Evolutionary conservation across 2,329 filamentous ascomycete genomes (phyloP), one percentile per base, ranked within the genome.

Genomic region (Thielaviopsis ethacetica): DNA sequence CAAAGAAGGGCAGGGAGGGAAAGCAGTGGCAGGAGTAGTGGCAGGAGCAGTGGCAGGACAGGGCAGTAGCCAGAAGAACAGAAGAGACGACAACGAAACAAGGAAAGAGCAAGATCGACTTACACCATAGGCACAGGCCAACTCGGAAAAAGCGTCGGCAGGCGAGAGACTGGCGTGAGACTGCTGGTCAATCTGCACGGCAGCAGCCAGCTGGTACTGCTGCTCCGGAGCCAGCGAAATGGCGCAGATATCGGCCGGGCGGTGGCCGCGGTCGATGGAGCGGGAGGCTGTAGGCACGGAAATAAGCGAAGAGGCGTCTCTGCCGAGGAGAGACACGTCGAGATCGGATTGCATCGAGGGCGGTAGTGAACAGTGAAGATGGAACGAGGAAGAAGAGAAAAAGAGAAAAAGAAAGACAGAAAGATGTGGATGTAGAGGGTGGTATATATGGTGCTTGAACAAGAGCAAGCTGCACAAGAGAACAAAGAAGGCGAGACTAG

Each of bases 221-320:
- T 56, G 30, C 21, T 30, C 10, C 10, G 50, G 34, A 12, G 19
- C 30, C 6, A 56, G 54, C 4, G 54, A 56, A n/a, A 47, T 24
- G 22, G n/a, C 21, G 34, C 34, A 24, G 9, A 56, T n/a, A 41
- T 30, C 38, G 34, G 54, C n/a, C 38, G 54, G 54, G 19, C 54
- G 54, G 24, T 56, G 54, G 19, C 38, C 54, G n/a, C 54, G 54
- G 54, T 41, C 22, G 9, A 56, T 56, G 15, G 54, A 56, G 19
- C 54, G 27, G 30, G 30, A 34, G 19, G 54, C 10, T 9, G 54
- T 41, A 21, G 54, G n/a, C 17, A 41, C n/a, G 15, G 44, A 22
- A 22, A 21, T 19, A 41, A 56, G 54, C 54, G 38, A 41, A 21
- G 54, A 56, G 17, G 38, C n/a, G 19, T 56, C 54, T 44, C 54